phyloP scores from a whole-genome alignment of 768 basidiomycete species.

The Sporobolomyces phaffii region DNA sequence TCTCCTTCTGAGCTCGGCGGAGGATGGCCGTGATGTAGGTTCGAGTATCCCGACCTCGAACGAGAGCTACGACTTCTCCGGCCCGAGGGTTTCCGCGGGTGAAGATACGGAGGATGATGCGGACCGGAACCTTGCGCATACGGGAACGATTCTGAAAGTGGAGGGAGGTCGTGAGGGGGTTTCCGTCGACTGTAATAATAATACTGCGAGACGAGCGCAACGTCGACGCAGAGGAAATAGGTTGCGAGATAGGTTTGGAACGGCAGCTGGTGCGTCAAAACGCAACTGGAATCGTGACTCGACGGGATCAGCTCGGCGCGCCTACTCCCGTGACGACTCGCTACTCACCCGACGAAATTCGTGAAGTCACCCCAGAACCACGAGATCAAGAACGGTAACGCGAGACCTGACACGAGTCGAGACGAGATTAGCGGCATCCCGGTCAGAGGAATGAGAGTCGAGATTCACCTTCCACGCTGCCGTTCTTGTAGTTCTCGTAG shows the following conservation, averaged over 20 bases:
- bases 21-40: background rate
- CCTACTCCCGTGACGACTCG: no score
- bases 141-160: constrained; percentile 21
- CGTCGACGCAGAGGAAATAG: constrained; percentile 83
- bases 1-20: background rate
- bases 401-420: constrained; percentile 64
- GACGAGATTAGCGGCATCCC: background rate
- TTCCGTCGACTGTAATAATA: constrained; percentile 51
- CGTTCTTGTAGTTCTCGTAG: constrained; percentile 39
- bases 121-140: constrained; percentile 17
- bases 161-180: constrained; percentile 21
- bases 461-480: constrained; percentile 19
- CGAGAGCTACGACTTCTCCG: background rate
- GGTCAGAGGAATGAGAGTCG: no score
- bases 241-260: constrained; percentile 83
- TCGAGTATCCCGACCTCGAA: no score
- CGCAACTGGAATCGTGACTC: constrained; percentile 58
- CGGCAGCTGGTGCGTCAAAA: constrained; percentile 85
- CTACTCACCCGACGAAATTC: constrained; percentile 66
- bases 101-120: background rate
- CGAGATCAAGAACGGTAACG: constrained; percentile 84
- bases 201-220: constrained; percentile 69
- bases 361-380: constrained; percentile 85
- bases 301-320: no score
- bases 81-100: background rate